A percentile compares a stretch with the other conserved stretches of the same genome.
These are phyloP conservation scores for Cladophialophora bantiana DNA, from an alignment of 2,329 filamentous ascomycete genomes.

Conservation along the genomic window DNA sequence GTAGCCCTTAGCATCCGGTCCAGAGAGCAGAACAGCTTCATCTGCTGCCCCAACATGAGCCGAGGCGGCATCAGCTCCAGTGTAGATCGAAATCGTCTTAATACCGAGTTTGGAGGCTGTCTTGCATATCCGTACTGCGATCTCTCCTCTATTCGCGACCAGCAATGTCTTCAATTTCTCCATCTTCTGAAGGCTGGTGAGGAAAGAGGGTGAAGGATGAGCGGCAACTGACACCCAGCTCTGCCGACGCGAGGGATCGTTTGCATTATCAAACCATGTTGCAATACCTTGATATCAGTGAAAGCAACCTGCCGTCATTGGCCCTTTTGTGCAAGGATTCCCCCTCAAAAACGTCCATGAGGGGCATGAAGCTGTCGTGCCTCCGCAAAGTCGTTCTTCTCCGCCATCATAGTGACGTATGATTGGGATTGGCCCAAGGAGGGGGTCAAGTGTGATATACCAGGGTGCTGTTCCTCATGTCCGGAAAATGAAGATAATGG, in stretches of 20 bases:
- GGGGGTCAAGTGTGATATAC: background rate
- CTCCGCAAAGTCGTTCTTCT: conserved; percentile 28
- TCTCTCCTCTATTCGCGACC: conserved; percentile 67
- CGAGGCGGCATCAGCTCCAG: conserved; percentile 62
- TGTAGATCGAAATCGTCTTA: conserved; percentile 65
- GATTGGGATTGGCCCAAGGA: background rate
- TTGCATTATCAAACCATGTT: conserved; percentile 16
- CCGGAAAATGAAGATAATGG: background rate
- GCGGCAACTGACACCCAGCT: background rate
- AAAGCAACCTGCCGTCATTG: conserved; percentile 18
- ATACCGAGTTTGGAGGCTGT: conserved; percentile 56
- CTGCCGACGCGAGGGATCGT: background rate
- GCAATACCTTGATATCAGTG: conserved; percentile 12
- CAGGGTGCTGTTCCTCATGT: background rate
- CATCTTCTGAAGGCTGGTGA: conserved; percentile 38
- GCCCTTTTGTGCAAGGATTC: conserved; percentile 18
- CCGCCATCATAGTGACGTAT: conserved; percentile 30
- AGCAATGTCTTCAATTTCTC: conserved; percentile 58
- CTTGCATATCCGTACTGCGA: conserved; percentile 61
- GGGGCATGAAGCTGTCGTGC: conserved; percentile 18
- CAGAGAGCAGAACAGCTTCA: conserved; percentile 59
- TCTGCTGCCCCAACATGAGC: conserved; percentile 63
- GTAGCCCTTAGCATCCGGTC: conserved; percentile 58
- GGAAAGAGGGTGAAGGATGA: background rate
- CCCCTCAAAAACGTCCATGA: conserved; percentile 9